Conservation (phyloP, 768 basidiomycete genomes). For the Peribolospora kevripleyi region DNA sequence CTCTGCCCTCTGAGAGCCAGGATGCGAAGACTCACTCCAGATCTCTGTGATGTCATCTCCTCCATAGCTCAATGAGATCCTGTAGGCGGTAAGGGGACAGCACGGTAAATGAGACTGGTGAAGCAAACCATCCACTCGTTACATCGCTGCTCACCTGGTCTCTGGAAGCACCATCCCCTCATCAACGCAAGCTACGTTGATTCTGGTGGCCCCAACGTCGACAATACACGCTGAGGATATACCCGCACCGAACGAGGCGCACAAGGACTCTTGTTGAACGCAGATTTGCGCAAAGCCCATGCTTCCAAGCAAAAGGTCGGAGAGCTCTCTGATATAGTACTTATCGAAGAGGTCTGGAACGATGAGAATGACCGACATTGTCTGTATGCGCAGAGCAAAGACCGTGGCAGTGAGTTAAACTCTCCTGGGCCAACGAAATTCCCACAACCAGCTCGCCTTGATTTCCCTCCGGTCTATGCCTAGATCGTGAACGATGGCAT, state of each 20-base stretch:
- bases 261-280: slow-evolving; percentile 73
- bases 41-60: slow-evolving; percentile 91
- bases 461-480: not conserved
- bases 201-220: slow-evolving; percentile 65
- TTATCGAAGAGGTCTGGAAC: slow-evolving; percentile 82
- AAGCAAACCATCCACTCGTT: no score
- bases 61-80: slow-evolving; percentile 64
- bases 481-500: not conserved
- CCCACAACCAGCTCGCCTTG: not conserved
- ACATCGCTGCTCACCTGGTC: slow-evolving; percentile 35
- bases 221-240: slow-evolving; percentile 87
- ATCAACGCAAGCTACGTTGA: slow-evolving; percentile 76
- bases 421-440: not conserved
- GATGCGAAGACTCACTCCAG: not conserved
- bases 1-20: no score
- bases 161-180: slow-evolving; percentile 74
- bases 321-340: slow-evolving; percentile 52
- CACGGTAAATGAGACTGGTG: not conserved
- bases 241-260: slow-evolving; percentile 84
- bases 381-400: not conserved
- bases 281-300: slow-evolving; percentile 88
- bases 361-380: slow-evolving; percentile 46
- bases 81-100: slow-evolving; percentile 13
- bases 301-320: slow-evolving; percentile 41
- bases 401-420: not conserved